phyloP scores from a whole-genome alignment of 371 early-diverging fungal species.

The Mucor irregularis region DNA sequence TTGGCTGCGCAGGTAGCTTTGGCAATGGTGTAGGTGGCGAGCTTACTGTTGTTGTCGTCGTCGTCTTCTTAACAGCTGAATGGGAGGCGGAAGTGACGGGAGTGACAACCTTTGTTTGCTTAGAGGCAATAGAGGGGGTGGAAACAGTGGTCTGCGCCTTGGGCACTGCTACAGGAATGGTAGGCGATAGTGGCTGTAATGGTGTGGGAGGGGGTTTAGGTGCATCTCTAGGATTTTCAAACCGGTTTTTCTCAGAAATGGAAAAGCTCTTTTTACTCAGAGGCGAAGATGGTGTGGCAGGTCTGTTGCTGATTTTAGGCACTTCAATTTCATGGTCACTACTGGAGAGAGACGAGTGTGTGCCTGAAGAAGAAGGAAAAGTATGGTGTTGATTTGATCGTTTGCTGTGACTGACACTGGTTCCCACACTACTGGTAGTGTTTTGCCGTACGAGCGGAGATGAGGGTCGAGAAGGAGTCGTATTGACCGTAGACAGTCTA shows the following conservation, averaged over 20 bases:
- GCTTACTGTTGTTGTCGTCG: slow-evolving; percentile 3
- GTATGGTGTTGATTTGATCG: not conserved
- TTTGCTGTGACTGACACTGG: not conserved
- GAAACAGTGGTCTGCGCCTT: not conserved
- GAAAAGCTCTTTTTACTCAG: slow-evolving; percentile 14
- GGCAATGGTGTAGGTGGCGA: slow-evolving; percentile 9
- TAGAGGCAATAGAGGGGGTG: not conserved
- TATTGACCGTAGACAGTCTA: slow-evolving; percentile 12
- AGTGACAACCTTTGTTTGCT: not conserved
- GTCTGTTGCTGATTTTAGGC: slow-evolving; percentile 5
- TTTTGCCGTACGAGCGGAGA: slow-evolving; percentile 8
- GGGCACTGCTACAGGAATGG: not conserved
- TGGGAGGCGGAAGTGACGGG: not conserved
- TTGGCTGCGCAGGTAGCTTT: not conserved
- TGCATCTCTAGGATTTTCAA: slow-evolving; percentile 38
- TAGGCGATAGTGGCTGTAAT: not conserved
- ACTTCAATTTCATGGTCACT: slow-evolving; percentile 5
- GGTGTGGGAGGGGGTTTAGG: slow-evolving; percentile 31
- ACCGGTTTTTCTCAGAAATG: slow-evolving; percentile 13
- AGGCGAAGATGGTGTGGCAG: slow-evolving; percentile 23
- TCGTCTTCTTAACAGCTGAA: not conserved
- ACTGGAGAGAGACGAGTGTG: no score
- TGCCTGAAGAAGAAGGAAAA: not conserved
- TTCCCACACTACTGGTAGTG: not conserved
- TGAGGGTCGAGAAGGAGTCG: slow-evolving; percentile 7